Base-by-base conservation (phyloP, 1,284 basidiomycete genomes). In the Neonothopanus nambi region DNA sequence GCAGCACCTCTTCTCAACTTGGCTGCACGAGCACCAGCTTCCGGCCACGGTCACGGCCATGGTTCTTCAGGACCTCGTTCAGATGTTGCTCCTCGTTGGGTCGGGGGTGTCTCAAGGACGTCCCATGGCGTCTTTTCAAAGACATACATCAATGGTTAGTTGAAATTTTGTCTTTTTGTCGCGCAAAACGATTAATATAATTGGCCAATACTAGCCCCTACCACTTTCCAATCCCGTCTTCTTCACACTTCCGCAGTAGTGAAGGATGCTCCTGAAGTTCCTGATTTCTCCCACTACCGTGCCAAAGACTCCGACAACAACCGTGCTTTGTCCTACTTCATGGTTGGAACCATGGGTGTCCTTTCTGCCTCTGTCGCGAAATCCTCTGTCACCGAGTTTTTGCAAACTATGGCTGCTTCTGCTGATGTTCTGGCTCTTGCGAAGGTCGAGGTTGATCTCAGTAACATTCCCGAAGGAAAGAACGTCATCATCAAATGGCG, bases 401-500 rank as follows among this genome's bases (percentile, higher is more conserved):
- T 99, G 56, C 83, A 91, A 64, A 95, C 94, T 61, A 95, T 99
- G 93, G 82, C 91, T 55, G 97, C 97, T 18, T 98, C 96, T 43
- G 95, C 95, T 35, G 97, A 99, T 70, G 96, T 99, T 46, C 85
- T 99, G 63, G 97, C 97, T 48, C 82, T 99, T 61, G 97, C 97
- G 63, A 98, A 98, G 80, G 93, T 98, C 58, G 97, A 99, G 76
- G 87, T 99, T 59, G 95, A 96, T 55, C 87, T 99, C 65, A 77
- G 77, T 56, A 79, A 77, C 59, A 99, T 99, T 66, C 96, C 97
- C 35, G 93, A 98, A 81, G 97, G 97, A 75, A 95, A 96, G 85
- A 95, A 94, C 70, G 91, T 93, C 64, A 89, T 97, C 72, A 93
- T 97, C 79, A 97, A 97, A 78, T 99, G 97, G 97, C 92, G 96